These are phyloP conservation scores for Ceratopteris richardii DNA, from an alignment of 75 land plant species.

Conservation along the genomic window DNA sequence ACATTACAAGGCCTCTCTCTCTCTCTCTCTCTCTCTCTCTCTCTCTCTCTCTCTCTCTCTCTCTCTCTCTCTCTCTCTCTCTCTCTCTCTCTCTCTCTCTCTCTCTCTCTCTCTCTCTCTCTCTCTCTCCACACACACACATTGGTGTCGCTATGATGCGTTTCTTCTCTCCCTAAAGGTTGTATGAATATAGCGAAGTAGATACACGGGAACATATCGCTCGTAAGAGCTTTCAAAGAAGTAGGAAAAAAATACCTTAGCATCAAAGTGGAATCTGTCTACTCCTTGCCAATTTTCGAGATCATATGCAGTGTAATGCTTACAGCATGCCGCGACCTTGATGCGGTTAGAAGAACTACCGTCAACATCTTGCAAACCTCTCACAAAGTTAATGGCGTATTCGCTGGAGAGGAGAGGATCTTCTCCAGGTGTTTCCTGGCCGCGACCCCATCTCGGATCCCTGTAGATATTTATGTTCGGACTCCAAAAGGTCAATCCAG, in stretches of 20 bases:
- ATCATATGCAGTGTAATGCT: constrained; percentile 82
- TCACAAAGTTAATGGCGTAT: constrained; percentile 56
- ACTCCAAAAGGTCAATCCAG: constrained; percentile 78
- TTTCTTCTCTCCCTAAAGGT: too few relatives aligned
- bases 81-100: too few relatives aligned
- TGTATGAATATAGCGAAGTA: too few relatives aligned
- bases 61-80: too few relatives aligned
- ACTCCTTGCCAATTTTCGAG: constrained; percentile 68
- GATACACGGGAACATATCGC: too few relatives aligned
- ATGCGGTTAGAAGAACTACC: constrained; percentile 29
- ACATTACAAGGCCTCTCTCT: too few relatives aligned
- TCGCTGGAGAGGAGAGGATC: constrained; percentile 38
- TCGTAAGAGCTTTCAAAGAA: too few relatives aligned
- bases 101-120: too few relatives aligned
- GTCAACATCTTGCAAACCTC: constrained; percentile 50
- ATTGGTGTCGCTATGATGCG: too few relatives aligned
- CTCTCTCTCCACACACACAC: too few relatives aligned
- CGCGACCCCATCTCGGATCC: constrained; percentile 92
- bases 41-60: too few relatives aligned
- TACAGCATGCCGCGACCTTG: constrained; percentile 83
- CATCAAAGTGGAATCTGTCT: constrained; percentile 70
- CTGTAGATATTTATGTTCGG: constrained; percentile 82
- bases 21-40: too few relatives aligned
- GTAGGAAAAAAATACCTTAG: constrained; percentile 26
- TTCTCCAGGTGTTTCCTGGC: constrained; percentile 80